Evolutionary conservation across 805 yeast genomes (phyloP).

Genomic region (Kodamaea restingae): DNA sequence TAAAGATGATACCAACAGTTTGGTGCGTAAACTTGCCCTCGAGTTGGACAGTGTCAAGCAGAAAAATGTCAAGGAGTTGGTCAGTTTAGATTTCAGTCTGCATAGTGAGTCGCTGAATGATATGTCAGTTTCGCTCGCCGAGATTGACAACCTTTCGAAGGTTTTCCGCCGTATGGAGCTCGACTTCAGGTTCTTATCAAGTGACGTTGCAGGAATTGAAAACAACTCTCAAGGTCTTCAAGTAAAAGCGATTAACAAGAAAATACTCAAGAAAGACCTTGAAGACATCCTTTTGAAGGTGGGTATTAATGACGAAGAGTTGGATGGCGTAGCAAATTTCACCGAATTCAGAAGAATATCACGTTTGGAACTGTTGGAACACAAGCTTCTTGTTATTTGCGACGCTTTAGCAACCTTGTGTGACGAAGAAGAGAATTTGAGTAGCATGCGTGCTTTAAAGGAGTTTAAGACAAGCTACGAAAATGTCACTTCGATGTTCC

Average conservation of each 20-base stretch:
- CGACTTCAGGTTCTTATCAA: conserved; percentile 43
- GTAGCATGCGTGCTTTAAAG: conserved; percentile 66
- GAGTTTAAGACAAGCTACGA: conserved; percentile 64
- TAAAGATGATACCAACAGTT: conserved; percentile 55
- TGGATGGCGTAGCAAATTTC: conserved; percentile 43
- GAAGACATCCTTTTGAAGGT: conserved; percentile 68
- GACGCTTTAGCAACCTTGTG: conserved; percentile 61
- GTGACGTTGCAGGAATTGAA: conserved; percentile 69
- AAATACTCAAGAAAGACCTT: conserved; percentile 66
- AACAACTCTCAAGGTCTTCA: conserved; percentile 77
- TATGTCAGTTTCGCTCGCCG: conserved; percentile 28
- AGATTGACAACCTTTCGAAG: conserved; percentile 32
- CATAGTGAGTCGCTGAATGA: conserved; percentile 29
- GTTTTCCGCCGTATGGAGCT: conserved; percentile 40
- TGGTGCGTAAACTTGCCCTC: conserved; percentile 54
- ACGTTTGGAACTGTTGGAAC: conserved; percentile 48
- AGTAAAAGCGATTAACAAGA: conserved; percentile 77
- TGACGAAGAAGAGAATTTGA: conserved; percentile 41
- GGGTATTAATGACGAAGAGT: conserved; percentile 54
- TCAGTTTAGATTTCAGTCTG: conserved; percentile 34
- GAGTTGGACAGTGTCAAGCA: conserved; percentile 63
- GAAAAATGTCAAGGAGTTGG: conserved; percentile 50
- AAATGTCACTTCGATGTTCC: conserved; percentile 48
- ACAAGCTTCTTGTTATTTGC: conserved; percentile 50
- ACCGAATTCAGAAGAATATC: conserved; percentile 46